Evolutionary conservation across 2,329 filamentous ascomycete genomes (phyloP), one percentile per base, ranked within the genome.

Genomic region (Tolypocladium inflatum): DNA sequence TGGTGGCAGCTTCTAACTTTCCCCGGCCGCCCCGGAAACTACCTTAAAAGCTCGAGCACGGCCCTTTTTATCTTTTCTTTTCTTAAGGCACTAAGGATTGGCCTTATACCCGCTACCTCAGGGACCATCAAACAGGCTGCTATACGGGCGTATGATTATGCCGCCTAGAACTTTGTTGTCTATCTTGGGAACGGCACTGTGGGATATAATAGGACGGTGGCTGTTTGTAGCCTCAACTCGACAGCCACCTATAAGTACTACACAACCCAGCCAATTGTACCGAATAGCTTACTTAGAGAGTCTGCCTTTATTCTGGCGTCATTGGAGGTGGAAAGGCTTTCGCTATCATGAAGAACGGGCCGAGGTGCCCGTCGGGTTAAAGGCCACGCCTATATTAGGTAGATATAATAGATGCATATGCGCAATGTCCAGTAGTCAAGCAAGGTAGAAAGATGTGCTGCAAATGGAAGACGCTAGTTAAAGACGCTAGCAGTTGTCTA

Each of bases 31-130:
- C 77, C 74, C 52, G 81, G 80, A 2, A 86, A 87, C 67, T 86
- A 82, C 66, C 78, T 86, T 54, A 81, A 86, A 70, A 80, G 79
- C 39, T 83, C 80, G 38, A 82, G 77, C 9, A 79, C 79, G 2
- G 81, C 80, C 4, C 82, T 86, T 78, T 85, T 84, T 62, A 73
- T 76, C 0, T 82, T 80, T 57, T 67, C n/a, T 51, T n/a, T n/a
- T n/a, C n/a, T 73, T 8, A 61, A 65, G 38, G 58, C 53, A 7
- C 13, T 45, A 9, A 57, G 61, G 6, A 57, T 57, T 10, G 57
- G 61, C 6, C 51, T 61, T 9, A 17, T 63, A 5, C 7, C 19
- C 11, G 21, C 42, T 10, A 15, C 35, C 2, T 45, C 64, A 55
- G 42, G 54, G 10, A 61, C 60, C 3, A 71, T 66, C 37, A 54